phyloP scores from a whole-genome alignment of 2,329 filamentous ascomycete genomes.

The Colletotrichum tanaceti region DNA sequence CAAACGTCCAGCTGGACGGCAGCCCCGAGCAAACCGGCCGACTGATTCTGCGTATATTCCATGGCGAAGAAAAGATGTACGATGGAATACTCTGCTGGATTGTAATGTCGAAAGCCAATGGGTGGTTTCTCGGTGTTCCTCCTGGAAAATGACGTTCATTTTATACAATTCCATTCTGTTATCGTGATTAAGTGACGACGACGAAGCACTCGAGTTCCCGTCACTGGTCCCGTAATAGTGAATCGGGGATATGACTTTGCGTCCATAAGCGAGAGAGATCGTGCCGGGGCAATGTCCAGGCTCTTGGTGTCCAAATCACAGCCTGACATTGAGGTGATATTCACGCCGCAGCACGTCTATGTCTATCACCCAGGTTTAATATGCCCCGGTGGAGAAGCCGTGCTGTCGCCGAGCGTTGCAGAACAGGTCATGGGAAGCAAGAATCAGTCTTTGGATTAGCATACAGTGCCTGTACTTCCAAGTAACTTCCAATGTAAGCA shows the following conservation, averaged over 20 bases:
- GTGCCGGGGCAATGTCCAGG: background rate
- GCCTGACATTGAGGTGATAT: background rate
- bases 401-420: background rate
- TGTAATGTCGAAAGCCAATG: background rate
- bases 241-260: too few species aligned
- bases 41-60: background rate
- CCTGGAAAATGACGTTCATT: too few species aligned
- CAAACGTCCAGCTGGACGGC: constrained; percentile 1
- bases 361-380: background rate
- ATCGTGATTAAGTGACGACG: background rate
- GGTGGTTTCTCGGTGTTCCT: background rate
- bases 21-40: background rate
- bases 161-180: too few species aligned
- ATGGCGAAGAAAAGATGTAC: background rate
- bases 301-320: background rate
- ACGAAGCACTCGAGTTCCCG: too few species aligned
- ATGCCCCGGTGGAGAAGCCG: background rate
- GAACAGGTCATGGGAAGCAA: background rate
- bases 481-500: too few species aligned
- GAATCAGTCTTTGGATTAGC: too few species aligned
- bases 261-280: background rate
- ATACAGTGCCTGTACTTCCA: too few species aligned
- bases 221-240: background rate
- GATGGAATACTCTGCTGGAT: too few species aligned
- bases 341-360: background rate